phyloP scores from a whole-genome alignment of 805 yeast genomes.

The Candida andamanensis region DNA sequence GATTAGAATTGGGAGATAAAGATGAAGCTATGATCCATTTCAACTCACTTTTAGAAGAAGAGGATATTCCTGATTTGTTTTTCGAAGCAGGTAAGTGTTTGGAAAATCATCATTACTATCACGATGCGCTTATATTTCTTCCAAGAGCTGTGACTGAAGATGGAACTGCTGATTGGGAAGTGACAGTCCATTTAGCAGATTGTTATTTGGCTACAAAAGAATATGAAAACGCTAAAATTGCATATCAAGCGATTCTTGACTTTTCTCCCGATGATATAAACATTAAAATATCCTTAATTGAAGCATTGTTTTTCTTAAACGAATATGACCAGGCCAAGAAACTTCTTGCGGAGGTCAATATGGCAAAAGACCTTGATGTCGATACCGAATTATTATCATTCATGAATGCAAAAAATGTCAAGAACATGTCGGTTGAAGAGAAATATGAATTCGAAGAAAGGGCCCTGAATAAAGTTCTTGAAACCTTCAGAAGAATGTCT shows the following conservation, averaged over 20 bases:
- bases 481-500: constrained; percentile 50
- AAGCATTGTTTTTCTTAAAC: constrained; percentile 65
- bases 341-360: constrained; percentile 47
- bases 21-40: constrained; percentile 75
- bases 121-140: constrained; percentile 72
- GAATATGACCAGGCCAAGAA: constrained; percentile 53
- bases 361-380: neutral
- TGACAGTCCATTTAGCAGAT: constrained; percentile 60
- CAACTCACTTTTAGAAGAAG: constrained; percentile 49
- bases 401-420: constrained; percentile 9
- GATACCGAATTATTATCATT: neutral
- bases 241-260: constrained; percentile 50
- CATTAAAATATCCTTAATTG: constrained; percentile 73
- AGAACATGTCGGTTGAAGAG: constrained; percentile 39
- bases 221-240: constrained; percentile 57
- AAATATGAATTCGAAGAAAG: constrained; percentile 50
- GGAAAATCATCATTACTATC: constrained; percentile 61
- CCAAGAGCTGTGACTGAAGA: constrained; percentile 43
- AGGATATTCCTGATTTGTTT: constrained; percentile 67
- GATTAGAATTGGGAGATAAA: constrained; percentile 58
- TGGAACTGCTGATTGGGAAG: constrained; percentile 38
- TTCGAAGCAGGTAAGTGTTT: constrained; percentile 71
- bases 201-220: constrained; percentile 74
- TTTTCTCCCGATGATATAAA: constrained; percentile 63
- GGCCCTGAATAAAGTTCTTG: constrained; percentile 53